Evolutionary conservation across 805 yeast species (phyloP), one percentile per base, ranked within the genome.

Genomic region (Sungouiella thailandica): DNA sequence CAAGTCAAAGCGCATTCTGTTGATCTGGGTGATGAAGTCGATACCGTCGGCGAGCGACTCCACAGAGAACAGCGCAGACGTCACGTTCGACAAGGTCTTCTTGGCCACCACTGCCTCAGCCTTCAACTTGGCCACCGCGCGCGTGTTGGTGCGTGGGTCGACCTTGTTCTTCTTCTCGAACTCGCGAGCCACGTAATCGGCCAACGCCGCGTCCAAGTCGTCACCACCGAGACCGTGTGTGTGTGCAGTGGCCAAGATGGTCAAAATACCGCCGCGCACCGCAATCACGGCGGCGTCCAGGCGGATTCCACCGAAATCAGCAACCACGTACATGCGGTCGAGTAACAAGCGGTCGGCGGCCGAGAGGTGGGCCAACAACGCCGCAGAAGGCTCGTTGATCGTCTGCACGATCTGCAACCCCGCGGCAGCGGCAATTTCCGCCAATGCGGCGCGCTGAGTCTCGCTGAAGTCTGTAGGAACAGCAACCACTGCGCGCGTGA

Each of bases 281-380:
- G 97, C 80, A 51, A 93, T 69, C 32, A 93, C 89, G 39, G 97
- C 96, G 42, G 89, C 96, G 57, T 93, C 97, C 26, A 95, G 81
- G 65, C 97, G 77, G 49, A 88, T 74, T 56, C 96, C 97, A 60
- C 98, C 98, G 53, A 93, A 85, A 63, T 93, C 98, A 35, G 95
- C 94, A 48, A 93, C 96, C 31, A 87, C 94, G 53, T 80, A 80
- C 40, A 85, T 62, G 69, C 82, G 82, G 64, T 87, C 95, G 46
- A 76, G 64, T 36, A 51, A 50, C 41, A 72, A 59, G 35, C 65
- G 61, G 43, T 72, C 76, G 36, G 69, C 59, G 23, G 65, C 53
- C 25, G 74, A 64, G 39, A 78, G 68, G 55, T 89, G 90, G 4
- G 97, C 87, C 47, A 93, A 70, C 44, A 93, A 68, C 31, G 97